Evolutionary conservation across 2,329 filamentous ascomycete species (phyloP), one percentile per base, ranked within the genome.

Genomic region (Ophiostoma triangulosporum): DNA sequence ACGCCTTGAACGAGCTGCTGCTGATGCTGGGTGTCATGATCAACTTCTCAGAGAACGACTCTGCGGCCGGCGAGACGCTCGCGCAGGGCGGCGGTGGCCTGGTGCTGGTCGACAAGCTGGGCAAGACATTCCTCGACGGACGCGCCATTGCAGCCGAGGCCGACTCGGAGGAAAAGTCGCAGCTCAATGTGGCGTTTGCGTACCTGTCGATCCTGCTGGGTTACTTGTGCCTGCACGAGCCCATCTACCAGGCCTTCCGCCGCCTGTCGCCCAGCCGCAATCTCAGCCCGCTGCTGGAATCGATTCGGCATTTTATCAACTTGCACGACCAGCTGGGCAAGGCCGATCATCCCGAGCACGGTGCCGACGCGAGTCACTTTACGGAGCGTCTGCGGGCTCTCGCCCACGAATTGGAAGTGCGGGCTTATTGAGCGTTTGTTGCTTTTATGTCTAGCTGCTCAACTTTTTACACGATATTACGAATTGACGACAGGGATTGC

Each of bases 151-250:
- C 81, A 48, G 75, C 77, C 33, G 79, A 88, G 74, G 88, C 90
- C 74, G 80, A 84, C 61, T 85, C 83, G 1, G 76, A 83, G 54
- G 79, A 88, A 62, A 87, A 90, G 63, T 83, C 83, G 26, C 82
- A 86, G 56, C 76, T 85, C 50, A 88, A 90, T 60, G 88, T 97
- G 27, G 83, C 86, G 1, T 81, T 91, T 64, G 90, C 88, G 15
- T 96, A 95, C 64, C 73, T 96, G 24, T 83, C 88, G 0, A 83
- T 96, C 14, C 73, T 95, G 6, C 74, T 97, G 2, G 88, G 88
- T 17, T 93, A 89, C 59, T 70, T 96, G 24, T 89, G 82, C 60
- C 72, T 93, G 27, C 67, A 72, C 50, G 61, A 66, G 11, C 67
- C 70, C 4, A 69, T 73, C 7, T 68, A 72, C 46, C 64, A 68